These are phyloP conservation scores for Eimeria necatrix DNA, from an alignment of 169 alveolate genomes.

Conservation along the genomic window DNA sequence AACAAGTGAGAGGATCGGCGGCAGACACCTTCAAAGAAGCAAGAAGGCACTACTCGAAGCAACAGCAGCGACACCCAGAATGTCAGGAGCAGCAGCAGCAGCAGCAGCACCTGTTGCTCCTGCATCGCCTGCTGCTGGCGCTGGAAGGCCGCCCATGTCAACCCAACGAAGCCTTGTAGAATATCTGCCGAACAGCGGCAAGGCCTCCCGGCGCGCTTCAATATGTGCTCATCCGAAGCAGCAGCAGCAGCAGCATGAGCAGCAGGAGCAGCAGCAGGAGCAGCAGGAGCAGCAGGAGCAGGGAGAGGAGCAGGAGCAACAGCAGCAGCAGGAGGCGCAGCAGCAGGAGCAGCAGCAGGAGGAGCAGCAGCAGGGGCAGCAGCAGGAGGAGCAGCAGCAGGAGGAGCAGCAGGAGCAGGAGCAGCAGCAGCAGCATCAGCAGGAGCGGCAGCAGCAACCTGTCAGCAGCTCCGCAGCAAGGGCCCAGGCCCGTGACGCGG, in stretches of 20 bases:
- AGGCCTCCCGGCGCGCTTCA: constrained; percentile 12
- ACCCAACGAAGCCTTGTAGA: constrained; percentile 53
- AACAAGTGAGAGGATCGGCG: too few species aligned
- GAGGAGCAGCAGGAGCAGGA: neutral
- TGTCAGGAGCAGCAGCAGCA: constrained; percentile 21
- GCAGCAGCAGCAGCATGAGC: neutral
- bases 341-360: neutral
- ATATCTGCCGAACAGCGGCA: constrained; percentile 27
- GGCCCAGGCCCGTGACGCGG: neutral
- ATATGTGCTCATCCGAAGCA: neutral
- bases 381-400: neutral
- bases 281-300: constrained; percentile 1
- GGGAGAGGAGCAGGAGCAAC: neutral
- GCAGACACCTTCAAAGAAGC: too few species aligned
- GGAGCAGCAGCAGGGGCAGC: constrained; percentile 15
- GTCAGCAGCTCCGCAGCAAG: constrained; percentile 6
- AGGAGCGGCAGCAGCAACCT: neutral
- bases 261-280: neutral
- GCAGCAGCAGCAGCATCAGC: neutral
- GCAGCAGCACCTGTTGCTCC: constrained; percentile 37
- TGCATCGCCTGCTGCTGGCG: neutral
- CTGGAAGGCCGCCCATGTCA: neutral
- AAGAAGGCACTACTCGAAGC: too few species aligned
- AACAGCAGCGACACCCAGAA: neutral
- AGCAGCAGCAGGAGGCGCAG: too few species aligned